Percentiles rank a stretch among this genome's conserved stretches.
Evolutionary conservation across 176 grass and related monocot genomes (phyloP).

Genomic region (Aegilops longissima): DNA sequence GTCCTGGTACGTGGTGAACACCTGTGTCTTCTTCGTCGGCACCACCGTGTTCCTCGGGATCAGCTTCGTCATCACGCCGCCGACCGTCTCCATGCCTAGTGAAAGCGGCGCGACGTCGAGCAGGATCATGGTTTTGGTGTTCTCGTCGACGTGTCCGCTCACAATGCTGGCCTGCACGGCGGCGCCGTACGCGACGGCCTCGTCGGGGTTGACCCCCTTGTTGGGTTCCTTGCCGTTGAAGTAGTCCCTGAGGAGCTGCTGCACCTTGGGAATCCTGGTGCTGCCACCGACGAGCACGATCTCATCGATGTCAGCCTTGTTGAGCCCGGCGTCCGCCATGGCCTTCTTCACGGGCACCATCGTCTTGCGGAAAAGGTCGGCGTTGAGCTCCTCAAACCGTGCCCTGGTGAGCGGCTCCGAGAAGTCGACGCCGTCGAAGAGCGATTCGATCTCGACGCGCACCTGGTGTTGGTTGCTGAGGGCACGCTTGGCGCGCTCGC

Average conservation of each 20-base stretch:
- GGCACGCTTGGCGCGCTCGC: not conserved
- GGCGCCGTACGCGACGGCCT: constrained; percentile 3
- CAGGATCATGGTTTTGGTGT: not conserved
- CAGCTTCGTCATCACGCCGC: not conserved
- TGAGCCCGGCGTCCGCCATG: not conserved
- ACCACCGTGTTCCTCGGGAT: constrained; percentile 13
- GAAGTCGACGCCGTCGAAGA: not conserved
- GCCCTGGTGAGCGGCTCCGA: constrained; percentile 1
- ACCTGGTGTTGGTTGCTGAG: constrained; percentile 3
- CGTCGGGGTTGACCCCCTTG: constrained; percentile 10
- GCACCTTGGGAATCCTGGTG: constrained; percentile 12
- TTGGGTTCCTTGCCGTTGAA: constrained; percentile 9
- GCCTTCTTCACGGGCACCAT: constrained; percentile 16
- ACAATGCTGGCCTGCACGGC: constrained; percentile 10
- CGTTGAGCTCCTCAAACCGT: constrained; percentile 9
- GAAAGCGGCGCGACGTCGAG: not conserved
- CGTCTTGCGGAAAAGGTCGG: constrained; percentile 10
- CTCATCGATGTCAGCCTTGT: not conserved
- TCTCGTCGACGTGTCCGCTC: constrained; percentile 7
- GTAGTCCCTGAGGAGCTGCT: not conserved
- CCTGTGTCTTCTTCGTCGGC: not conserved
- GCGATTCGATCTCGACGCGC: not conserved
- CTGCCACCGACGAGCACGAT: constrained; percentile 7
- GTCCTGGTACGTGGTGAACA: constrained; percentile 10
- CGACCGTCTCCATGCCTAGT: not conserved